phyloP scores from a whole-genome alignment of 805 yeast genomes.

The Blastobotrys attinorum region DNA sequence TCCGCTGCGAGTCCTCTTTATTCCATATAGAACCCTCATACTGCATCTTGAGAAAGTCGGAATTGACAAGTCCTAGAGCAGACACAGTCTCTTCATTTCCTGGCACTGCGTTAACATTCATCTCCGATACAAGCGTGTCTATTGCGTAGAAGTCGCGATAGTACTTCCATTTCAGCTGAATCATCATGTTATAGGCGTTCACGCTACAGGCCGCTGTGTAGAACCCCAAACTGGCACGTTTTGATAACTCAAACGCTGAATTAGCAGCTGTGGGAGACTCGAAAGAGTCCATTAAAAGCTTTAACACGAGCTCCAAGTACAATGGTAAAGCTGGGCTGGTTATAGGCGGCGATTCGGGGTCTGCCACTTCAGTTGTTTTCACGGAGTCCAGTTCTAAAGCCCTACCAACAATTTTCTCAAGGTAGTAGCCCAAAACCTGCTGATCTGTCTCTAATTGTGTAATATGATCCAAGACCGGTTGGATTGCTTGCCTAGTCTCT shows the following conservation, averaged over 20 bases:
- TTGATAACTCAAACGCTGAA: conserved; percentile 30
- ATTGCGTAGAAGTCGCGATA: conserved; percentile 32
- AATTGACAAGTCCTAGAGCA: conserved; percentile 21
- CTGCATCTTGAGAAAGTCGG: conserved; percentile 18
- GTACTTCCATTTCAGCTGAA: conserved; percentile 33
- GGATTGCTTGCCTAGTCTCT: neutral
- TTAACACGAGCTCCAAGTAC: conserved; percentile 14
- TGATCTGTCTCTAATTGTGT: conserved; percentile 18
- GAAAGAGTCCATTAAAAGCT: conserved; percentile 18
- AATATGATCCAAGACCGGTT: conserved; percentile 19
- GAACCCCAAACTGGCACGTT: conserved; percentile 29
- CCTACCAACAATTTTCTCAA: conserved; percentile 9
- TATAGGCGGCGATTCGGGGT: conserved; percentile 11
- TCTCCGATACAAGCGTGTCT: conserved; percentile 32
- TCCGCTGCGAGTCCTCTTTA: conserved; percentile 20
- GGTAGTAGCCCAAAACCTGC: conserved; percentile 21
- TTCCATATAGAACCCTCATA: conserved; percentile 17
- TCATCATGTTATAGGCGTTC: conserved; percentile 32
- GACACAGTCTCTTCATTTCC: conserved; percentile 30
- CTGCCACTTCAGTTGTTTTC: neutral
- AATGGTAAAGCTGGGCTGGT: conserved; percentile 10
- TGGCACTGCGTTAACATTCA: conserved; percentile 35
- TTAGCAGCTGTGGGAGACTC: conserved; percentile 29
- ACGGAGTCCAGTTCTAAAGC: conserved; percentile 1
- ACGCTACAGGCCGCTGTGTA: conserved; percentile 33